Base-by-base conservation (phyloP, 1,284 basidiomycete genomes). In the Coniophora puteana region DNA sequence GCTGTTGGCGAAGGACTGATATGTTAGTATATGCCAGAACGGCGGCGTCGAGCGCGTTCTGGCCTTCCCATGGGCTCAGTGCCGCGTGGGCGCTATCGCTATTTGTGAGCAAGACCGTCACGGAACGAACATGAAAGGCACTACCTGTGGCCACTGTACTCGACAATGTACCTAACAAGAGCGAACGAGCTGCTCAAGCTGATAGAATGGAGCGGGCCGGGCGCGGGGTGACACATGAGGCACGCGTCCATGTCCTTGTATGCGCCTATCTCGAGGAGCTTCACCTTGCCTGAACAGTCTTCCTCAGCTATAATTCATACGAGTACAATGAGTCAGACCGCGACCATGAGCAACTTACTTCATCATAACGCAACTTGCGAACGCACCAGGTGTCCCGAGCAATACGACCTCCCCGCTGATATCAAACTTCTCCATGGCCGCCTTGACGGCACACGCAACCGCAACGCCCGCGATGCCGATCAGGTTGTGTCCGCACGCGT, bases 41-140 rank as follows among this genome's bases (percentile, higher is more conserved):
- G 4, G 81, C 86, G 3, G 86, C 88, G 54, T 89, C 86, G 11
- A 87, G 68, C 1, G 87, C 85, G 49, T 89, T 90, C 49, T 67
- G 69, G 5, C 83, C 88, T 54, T 86, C 80, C 83, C 83, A 86
- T 21, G 80, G 84, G 6, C 80, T 80, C 14, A 80, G 69, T 23
- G 74, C 78, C 1, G 83, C 83, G 54, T 86, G 83, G 10, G 82
- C 78, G 7, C 80, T 80, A 43, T 32, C 11, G n/a, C 36, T 18
- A 20, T 33, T 4, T n/a, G 27, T 17, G 33, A 34, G 38, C 14
- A 22, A 41, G 20, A 12, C 10, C 21, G 20, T 14, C 33, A 25
- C 8, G 3, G 17, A 8, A 31, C 26, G 13, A 16, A 10, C 11
- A 21, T 21, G 10, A 30, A 18, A 14, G 25, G 34, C 6, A 38